These are phyloP conservation scores for Phellinidium pouzarii DNA, from an alignment of 1,284 basidiomycete species.

Conservation along the genomic window DNA sequence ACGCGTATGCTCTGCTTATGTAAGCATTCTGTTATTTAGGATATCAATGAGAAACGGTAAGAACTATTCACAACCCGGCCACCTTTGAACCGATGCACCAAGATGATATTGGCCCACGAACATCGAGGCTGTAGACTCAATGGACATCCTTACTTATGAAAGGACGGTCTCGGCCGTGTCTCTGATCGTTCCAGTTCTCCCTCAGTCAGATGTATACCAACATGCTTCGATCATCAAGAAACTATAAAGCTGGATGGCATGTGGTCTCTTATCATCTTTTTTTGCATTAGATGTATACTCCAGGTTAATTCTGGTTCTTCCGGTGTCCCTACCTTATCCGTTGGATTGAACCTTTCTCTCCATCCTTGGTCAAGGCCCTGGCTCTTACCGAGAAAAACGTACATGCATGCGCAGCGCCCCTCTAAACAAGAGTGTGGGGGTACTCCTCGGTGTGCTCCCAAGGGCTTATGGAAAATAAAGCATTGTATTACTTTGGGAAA, in stretches of 20 bases:
- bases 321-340: no score
- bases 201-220: slow-evolving; percentile 14
- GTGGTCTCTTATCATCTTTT: slow-evolving; percentile 22
- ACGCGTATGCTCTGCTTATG: neutral
- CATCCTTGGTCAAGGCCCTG: no score
- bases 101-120: no score
- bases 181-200: slow-evolving; percentile 15
- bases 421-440: no score
- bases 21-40: neutral
- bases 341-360: slow-evolving; percentile 22
- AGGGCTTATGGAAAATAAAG: no score
- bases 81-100: no score
- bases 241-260: slow-evolving; percentile 22
- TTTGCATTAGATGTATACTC: slow-evolving; percentile 16
- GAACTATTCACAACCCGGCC: no score
- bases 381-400: no score
- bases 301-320: slow-evolving; percentile 9
- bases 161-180: slow-evolving; percentile 6
- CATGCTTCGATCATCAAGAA: slow-evolving; percentile 8
- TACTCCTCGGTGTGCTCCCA: no score
- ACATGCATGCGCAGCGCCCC: no score
- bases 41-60: no score
- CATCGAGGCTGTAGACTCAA: neutral
- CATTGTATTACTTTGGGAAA: no score
- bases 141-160: neutral